A percentile compares a stretch with the other conserved stretches of the same genome.
phyloP scores from a whole-genome alignment of 768 basidiomycete genomes.

The Rhodotorula taiwanensis region DNA sequence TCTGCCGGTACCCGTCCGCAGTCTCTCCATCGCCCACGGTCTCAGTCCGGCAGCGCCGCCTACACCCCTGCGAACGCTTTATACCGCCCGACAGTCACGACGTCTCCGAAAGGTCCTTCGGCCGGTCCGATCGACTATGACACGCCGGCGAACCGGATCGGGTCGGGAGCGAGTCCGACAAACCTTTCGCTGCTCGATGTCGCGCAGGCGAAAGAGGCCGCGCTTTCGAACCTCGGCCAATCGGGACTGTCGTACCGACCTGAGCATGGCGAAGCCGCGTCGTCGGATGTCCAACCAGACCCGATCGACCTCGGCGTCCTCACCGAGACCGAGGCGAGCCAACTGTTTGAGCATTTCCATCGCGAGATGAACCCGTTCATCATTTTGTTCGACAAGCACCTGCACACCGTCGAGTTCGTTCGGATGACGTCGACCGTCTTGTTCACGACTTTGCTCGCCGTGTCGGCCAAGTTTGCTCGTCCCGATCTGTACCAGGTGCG shows the following conservation, averaged over 20 bases:
- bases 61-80: too few relatives aligned
- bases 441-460: slow-evolving; percentile 25
- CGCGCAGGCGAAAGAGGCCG: slow-evolving; percentile 6
- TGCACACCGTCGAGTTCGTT: slow-evolving; percentile 13
- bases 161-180: neutral
- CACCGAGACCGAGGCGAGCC: slow-evolving; percentile 13
- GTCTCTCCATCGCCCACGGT: too few relatives aligned
- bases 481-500: slow-evolving; percentile 14
- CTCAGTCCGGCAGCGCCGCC: too few relatives aligned
- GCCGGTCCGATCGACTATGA: neutral
- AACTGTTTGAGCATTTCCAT: slow-evolving; percentile 9
- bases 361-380: neutral
- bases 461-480: slow-evolving; percentile 28
- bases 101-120: too few relatives aligned
- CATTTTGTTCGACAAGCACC: slow-evolving; percentile 13
- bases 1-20: neutral
- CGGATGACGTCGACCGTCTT: slow-evolving; percentile 19
- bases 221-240: neutral
- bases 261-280: neutral
- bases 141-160: neutral
- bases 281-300: neutral
- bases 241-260: neutral
- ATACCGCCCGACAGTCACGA: too few relatives aligned
- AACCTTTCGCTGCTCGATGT: neutral
- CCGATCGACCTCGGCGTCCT: slow-evolving; percentile 28